Evolutionary conservation across 164 flowering plant species (phyloP), one percentile per base, ranked within the genome.

Genomic region (Hamamelis virginiana): DNA sequence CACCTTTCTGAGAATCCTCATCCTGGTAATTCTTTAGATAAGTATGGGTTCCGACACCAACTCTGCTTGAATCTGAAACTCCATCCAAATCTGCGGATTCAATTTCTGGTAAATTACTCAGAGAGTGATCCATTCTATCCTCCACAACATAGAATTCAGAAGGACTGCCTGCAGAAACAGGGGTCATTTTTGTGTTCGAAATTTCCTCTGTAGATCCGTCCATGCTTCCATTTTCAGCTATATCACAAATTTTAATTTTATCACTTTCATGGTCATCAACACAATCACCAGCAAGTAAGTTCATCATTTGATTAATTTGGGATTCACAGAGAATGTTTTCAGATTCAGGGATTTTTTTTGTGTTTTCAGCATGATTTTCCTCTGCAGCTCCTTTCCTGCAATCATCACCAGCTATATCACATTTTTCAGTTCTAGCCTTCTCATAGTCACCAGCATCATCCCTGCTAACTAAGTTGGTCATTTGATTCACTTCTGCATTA

Each of bases 141-240:
- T 66, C 53, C 18, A 56, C 25, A 62, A 1, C 22, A 41, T 27
- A 69, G 13, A 38, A 8, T 64, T 67, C 68, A 26, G 10, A 28
- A 22, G 23, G 53, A 64, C 16, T 46, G 44, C 43, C 28, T 9
- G 59, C 74, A 72, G 43, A 72, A 59, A 71, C 76, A 67, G 69
- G 48, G n/a, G 38, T 25, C 16, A 26, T 53, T 18, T 22, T 41
- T 45, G 33, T 1, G 46, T 57, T 41, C 19, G 26, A 28, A 51
- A 1, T 33, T 47, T 55, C 70, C 18, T 69, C 69, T 41, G 11
- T 56, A 61, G 59, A 44, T 65, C 59, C 74, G n/a, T 46, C 61
- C 18, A 44, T 56, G 19, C 22, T 45, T 43, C 57, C 45, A 26
- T 43, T 50, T 61, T 9, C 67, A 51, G 28, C 11, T 45, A n/a